Evolutionary conservation across 805 yeast genomes (phyloP).

Genomic region (Blastobotrys americana): DNA sequence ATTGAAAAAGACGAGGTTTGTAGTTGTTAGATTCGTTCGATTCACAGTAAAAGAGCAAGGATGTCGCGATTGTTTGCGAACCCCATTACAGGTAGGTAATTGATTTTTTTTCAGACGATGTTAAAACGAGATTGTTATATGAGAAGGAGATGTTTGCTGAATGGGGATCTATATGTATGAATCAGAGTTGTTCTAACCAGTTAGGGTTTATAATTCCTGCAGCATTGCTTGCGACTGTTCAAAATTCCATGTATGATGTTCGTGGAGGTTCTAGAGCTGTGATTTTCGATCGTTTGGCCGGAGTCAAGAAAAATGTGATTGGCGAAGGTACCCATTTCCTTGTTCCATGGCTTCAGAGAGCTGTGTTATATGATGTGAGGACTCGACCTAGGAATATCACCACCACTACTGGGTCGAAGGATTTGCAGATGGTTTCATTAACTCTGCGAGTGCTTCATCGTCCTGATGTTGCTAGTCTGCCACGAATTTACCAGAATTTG

Average conservation of each 20-base stretch:
- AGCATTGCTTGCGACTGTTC: constrained; percentile 43
- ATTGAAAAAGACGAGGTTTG: neutral
- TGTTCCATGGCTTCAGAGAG: constrained; percentile 92
- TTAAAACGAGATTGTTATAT: too few relatives aligned
- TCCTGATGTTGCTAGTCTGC: constrained; percentile 79
- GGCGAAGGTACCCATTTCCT: constrained; percentile 97
- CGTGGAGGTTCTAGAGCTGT: constrained; percentile 95
- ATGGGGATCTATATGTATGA: too few relatives aligned
- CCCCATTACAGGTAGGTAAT: constrained; percentile 11
- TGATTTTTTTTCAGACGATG: too few relatives aligned
- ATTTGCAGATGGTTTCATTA: constrained; percentile 88
- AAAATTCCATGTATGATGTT: constrained; percentile 86
- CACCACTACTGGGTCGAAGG: constrained; percentile 94
- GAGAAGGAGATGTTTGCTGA: too few relatives aligned
- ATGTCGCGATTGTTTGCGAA: constrained; percentile 14
- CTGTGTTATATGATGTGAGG: constrained; percentile 84
- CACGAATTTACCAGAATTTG: constrained; percentile 79
- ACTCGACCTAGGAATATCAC: constrained; percentile 90
- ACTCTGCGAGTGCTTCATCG: constrained; percentile 90
- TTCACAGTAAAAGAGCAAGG: neutral
- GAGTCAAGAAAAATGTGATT: constrained; percentile 80
- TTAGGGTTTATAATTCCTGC: constrained; percentile 27
- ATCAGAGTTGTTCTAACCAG: constrained; percentile 6
- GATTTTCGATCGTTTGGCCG: constrained; percentile 82
- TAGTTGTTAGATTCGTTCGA: neutral